phyloP scores from a whole-genome alignment of 2,329 filamentous ascomycete species.

The Cucurbitaria berberidis region DNA sequence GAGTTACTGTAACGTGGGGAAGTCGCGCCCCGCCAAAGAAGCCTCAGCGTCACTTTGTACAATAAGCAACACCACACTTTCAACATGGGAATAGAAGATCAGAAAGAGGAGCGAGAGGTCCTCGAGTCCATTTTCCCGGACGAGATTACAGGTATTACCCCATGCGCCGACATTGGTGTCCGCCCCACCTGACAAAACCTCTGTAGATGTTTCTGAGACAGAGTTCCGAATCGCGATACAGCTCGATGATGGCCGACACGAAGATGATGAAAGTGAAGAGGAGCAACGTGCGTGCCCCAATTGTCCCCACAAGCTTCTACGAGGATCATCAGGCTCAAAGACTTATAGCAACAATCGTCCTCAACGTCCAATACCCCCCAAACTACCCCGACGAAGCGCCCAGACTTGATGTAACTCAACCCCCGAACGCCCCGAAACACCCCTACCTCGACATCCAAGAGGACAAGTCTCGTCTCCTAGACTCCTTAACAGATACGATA shows the following conservation, averaged over 20 bases:
- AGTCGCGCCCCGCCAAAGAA: conserved; percentile 27
- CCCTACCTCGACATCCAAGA: conserved; percentile 78
- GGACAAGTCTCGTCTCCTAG: conserved; percentile 77
- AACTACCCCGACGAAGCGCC: conserved; percentile 89
- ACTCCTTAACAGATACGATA: conserved; percentile 73
- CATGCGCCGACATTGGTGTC: not conserved
- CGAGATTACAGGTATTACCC: conserved; percentile 81
- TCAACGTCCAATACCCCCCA: conserved; percentile 88
- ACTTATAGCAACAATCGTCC: conserved; percentile 67
- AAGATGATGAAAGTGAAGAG: conserved; percentile 64
- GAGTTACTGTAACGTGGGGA: conserved; percentile 38
- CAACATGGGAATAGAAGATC: conserved; percentile 73
- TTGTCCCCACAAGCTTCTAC: not conserved
- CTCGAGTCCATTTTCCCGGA: conserved; percentile 98
- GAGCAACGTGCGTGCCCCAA: conserved; percentile 52
- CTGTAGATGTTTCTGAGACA: conserved; percentile 82
- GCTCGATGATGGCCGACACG: conserved; percentile 70
- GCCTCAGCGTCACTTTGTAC: conserved; percentile 20
- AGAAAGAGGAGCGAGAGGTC: conserved; percentile 94
- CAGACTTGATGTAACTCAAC: conserved; percentile 76
- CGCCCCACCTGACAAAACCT: conserved; percentile 20
- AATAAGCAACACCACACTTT: conserved; percentile 7
- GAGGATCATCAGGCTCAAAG: conserved; percentile 3
- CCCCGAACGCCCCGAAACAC: conserved; percentile 72
- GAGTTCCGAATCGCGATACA: conserved; percentile 85